A percentile compares a stretch with the other conserved stretches of the same genome.
phyloP scores from a whole-genome alignment of 2,329 filamentous ascomycete genomes.

The Fusarium multiceps region DNA sequence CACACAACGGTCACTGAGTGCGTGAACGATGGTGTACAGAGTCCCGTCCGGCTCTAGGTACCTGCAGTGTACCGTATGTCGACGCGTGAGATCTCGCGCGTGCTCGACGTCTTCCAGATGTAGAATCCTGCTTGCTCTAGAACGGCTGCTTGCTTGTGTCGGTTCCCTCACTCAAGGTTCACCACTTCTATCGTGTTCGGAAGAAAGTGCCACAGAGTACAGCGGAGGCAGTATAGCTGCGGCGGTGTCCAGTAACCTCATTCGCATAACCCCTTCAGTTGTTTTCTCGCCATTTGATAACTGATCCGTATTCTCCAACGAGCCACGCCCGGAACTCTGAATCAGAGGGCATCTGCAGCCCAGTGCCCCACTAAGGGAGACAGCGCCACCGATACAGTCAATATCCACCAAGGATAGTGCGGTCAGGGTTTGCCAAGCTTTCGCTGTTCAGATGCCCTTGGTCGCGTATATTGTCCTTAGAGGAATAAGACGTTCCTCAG shows the following conservation, averaged over 20 bases:
- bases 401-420: conserved; percentile 39
- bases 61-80: conserved; percentile 28
- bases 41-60: conserved; percentile 28
- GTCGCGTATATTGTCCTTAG: conserved; percentile 21
- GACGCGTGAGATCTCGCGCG: conserved; percentile 26
- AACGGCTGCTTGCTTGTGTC: conserved; percentile 18
- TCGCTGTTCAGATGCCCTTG: conserved; percentile 27
- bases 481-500: conserved; percentile 38
- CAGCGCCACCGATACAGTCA: conserved; percentile 27
- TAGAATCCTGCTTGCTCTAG: conserved; percentile 20
- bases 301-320: background rate
- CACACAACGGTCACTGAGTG: conserved; percentile 40
- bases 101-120: conserved; percentile 30
- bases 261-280: conserved; percentile 22
- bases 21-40: conserved; percentile 28
- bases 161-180: conserved; percentile 39
- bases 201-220: conserved; percentile 18
- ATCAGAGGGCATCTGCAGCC: conserved; percentile 39
- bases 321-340: conserved; percentile 38
- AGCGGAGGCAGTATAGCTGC: conserved; percentile 11
- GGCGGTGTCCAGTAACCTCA: conserved; percentile 13
- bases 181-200: conserved; percentile 20
- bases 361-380: conserved; percentile 38
- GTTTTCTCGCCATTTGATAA: conserved; percentile 35
- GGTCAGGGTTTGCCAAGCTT: conserved; percentile 42